Percentiles rank a stretch among this genome's conserved stretches.
phyloP scores from a whole-genome alignment of 2,329 filamentous ascomycete genomes.

The Colletotrichum sp. region DNA sequence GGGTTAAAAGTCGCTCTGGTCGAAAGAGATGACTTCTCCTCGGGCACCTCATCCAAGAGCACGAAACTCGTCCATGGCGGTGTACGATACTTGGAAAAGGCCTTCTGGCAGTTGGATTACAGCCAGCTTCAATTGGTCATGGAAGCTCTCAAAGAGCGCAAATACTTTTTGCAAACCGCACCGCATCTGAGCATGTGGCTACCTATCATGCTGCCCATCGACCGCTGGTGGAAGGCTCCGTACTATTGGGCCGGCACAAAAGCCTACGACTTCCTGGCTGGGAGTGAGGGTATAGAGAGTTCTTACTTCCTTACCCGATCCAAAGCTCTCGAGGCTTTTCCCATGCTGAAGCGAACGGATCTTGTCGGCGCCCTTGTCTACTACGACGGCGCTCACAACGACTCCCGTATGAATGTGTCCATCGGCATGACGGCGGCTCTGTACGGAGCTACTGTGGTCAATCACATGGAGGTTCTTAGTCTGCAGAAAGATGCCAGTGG shows the following conservation, averaged over 20 bases:
- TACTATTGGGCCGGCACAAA: conserved; percentile 83
- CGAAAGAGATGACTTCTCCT: conserved; percentile 76
- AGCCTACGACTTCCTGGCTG: conserved; percentile 84
- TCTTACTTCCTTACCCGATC: conserved; percentile 88
- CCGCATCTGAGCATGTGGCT: conserved; percentile 77
- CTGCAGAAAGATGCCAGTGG: conserved; percentile 78
- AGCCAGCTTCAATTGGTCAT: conserved; percentile 74
- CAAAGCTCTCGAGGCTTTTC: conserved; percentile 86
- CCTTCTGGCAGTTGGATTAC: conserved; percentile 77
- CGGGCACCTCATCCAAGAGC: conserved; percentile 76
- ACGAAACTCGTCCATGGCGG: conserved; percentile 81
- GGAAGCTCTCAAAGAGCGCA: conserved; percentile 75
- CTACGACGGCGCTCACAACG: conserved; percentile 91
- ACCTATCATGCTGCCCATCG: conserved; percentile 77
- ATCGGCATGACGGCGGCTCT: conserved; percentile 88
- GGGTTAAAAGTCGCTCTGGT: conserved; percentile 75
- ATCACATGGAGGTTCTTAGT: conserved; percentile 81
- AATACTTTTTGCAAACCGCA: conserved; percentile 77
- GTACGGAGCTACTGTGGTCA: conserved; percentile 82
- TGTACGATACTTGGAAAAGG: conserved; percentile 77
- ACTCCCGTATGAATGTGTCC: conserved; percentile 91
- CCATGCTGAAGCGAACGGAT: conserved; percentile 83
- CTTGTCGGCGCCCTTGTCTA: conserved; percentile 85
- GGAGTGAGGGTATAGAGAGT: conserved; percentile 85
- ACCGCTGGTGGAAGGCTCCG: conserved; percentile 79